Base-by-base conservation (phyloP, 306 rosid species). In the Phaseolus lunatus region DNA sequence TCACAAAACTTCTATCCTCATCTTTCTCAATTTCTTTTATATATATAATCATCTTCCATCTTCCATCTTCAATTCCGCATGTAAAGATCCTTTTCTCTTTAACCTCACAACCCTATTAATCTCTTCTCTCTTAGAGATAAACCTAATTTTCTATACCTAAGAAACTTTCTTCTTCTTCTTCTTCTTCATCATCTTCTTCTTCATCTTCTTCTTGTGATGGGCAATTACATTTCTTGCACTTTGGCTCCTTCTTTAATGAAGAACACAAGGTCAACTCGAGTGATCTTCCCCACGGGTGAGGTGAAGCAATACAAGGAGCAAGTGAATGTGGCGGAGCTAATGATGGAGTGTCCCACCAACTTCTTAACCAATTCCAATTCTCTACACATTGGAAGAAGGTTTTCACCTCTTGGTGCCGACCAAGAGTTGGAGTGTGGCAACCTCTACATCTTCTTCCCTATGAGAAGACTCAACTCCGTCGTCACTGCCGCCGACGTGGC, bases 311-410 rank as follows among this genome's bases (percentile, higher is more conserved):
- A 79, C 83, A 87, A 84, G 9, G 84, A 87, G 0, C 27, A 74
- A 24, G 47, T 83, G 82, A 91, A 85, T 9, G 93, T 90, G 1
- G 96, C 94, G 0, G 96, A 91, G 88, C 87, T 91, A 43, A 91
- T 91, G 96, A 80, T 91, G 1, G 96, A 91, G 45, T 80, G 79
- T 23, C 92, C 90, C 14, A 66, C 59, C 35, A 48, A 74, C 57
- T 91, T 91, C 76, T 24, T 89, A 2, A 68, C 83, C 10, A 85
- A 86, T 79, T 86, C 96, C 0, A 54, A n/a, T 2, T 85, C 94
- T 50, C 88, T 91, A 1, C 87, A 78, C 67, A 81, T 89, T 10
- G 92, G 90, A 9, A 47, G 84, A 9, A 49, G 96, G 23, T 89
- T 91, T 85, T 86, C 90, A 54, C 83, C 92, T 3, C 94, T 91